Conservation (phyloP, 345 rosid genomes). For the Streptanthus diversifolius region DNA sequence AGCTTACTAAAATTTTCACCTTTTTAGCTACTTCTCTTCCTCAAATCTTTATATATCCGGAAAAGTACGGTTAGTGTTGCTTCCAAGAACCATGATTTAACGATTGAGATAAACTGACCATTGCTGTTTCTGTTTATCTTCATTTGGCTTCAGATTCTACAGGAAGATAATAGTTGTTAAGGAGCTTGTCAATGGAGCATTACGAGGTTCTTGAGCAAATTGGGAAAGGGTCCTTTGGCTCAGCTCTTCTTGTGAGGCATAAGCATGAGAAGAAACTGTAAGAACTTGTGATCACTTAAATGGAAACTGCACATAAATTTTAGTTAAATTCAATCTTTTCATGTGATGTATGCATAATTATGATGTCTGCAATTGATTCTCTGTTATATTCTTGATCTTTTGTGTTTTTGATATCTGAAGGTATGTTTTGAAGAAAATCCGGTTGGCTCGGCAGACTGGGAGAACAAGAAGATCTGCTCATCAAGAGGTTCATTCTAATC, state of each 20-base stretch:
- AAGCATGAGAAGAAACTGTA: conserved; percentile 94
- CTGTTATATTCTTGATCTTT: conserved; percentile 5
- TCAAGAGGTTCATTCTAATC: conserved; percentile 69
- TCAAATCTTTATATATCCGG: conserved; percentile 25
- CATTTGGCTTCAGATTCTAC: conserved; percentile 14
- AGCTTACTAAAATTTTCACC: conserved; percentile 26
- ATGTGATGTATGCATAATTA: not conserved
- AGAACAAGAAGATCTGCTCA: conserved; percentile 96
- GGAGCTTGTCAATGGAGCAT: conserved; percentile 62
- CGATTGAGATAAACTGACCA: not conserved
- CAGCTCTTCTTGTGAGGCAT: conserved; percentile 97
- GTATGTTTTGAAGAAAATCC: conserved; percentile 96
- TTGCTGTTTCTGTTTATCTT: not conserved
- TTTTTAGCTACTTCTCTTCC: conserved; percentile 10
- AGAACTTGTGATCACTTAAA: conserved; percentile 24
- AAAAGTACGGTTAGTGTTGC: conserved; percentile 23
- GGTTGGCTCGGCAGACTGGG: conserved; percentile 98
- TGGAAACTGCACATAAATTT: not conserved
- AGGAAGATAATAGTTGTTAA: conserved; percentile 5
- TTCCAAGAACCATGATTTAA: not conserved
- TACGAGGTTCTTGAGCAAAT: conserved; percentile 94
- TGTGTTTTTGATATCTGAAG: conserved; percentile 34
- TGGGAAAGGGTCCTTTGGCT: conserved; percentile 96
- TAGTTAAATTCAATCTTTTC: not conserved
- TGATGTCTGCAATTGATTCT: conserved; percentile 1